These are phyloP conservation scores for Phanerodontia chrysosporium DNA, from an alignment of 768 basidiomycete genomes.

Conservation along the genomic window DNA sequence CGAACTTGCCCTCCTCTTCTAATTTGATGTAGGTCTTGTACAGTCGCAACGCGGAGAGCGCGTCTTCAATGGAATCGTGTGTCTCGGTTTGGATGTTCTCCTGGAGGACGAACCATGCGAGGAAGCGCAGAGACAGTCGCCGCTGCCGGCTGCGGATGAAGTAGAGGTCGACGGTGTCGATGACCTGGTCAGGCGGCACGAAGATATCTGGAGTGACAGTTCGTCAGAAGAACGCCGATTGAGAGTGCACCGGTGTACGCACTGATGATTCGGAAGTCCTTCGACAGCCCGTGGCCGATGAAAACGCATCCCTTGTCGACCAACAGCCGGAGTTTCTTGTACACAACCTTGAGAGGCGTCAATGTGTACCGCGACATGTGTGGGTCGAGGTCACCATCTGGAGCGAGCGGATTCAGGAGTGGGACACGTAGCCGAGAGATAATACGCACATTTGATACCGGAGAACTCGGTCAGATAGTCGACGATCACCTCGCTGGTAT, in stretches of 20 bases:
- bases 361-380: conserved; percentile 78
- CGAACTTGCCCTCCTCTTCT: conserved; percentile 73
- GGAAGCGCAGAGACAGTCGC: conserved; percentile 85
- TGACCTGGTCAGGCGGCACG: conserved; percentile 92
- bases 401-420: conserved; percentile 5
- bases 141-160: conserved; percentile 78
- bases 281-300: conserved; percentile 93
- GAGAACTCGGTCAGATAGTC: conserved; percentile 98
- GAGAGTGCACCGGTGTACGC: conserved; percentile 26
- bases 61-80: conserved; percentile 99
- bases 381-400: conserved; percentile 92
- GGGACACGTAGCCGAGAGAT: not conserved
- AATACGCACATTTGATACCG: conserved; percentile 80
- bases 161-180: conserved; percentile 97
- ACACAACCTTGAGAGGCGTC: conserved; percentile 95
- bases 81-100: conserved; percentile 91
- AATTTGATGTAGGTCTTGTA: conserved; percentile 80
- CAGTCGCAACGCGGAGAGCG: conserved; percentile 76
- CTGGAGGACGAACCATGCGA: conserved; percentile 90
- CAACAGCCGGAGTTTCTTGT: conserved; percentile 91
- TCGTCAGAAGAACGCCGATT: not conserved
- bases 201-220: conserved; percentile 66
- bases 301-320: conserved; percentile 96
- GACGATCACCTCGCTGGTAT: conserved; percentile 91
- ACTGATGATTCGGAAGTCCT: conserved; percentile 99